These are phyloP conservation scores for Diaporthe humulicola DNA, from an alignment of 2,329 filamentous ascomycete genomes.

Conservation along the genomic window DNA sequence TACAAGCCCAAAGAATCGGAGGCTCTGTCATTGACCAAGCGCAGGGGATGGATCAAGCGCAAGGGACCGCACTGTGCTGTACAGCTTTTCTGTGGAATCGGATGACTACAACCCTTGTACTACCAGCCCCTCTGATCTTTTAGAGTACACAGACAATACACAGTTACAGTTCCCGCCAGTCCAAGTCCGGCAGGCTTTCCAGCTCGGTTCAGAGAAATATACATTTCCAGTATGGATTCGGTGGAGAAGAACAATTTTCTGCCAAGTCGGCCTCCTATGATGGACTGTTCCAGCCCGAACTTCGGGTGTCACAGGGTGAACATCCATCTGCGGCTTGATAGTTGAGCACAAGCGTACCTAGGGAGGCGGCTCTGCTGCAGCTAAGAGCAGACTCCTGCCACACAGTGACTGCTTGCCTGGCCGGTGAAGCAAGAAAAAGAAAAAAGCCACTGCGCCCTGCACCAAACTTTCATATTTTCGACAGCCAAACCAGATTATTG, in stretches of 20 bases:
- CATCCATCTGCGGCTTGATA: background rate
- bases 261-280: background rate
- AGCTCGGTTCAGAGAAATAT: background rate
- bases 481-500: background rate
- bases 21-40: no score
- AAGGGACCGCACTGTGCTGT: background rate
- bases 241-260: no score
- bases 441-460: background rate
- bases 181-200: background rate
- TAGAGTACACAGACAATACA: no score
- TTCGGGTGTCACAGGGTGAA: background rate
- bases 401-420: background rate
- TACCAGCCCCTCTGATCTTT: no score
- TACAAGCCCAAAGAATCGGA: background rate
- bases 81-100: no score
- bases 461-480: background rate
- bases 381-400: background rate
- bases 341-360: background rate
- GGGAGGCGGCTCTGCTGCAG: background rate
- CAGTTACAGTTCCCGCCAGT: background rate
- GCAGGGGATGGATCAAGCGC: background rate
- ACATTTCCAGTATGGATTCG: no score
- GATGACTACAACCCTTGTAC: no score
- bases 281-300: background rate
- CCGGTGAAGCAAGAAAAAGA: background rate